Evolutionary conservation across 2,329 filamentous ascomycete species (phyloP).

Genomic region (Lecanicillium sp.): DNA sequence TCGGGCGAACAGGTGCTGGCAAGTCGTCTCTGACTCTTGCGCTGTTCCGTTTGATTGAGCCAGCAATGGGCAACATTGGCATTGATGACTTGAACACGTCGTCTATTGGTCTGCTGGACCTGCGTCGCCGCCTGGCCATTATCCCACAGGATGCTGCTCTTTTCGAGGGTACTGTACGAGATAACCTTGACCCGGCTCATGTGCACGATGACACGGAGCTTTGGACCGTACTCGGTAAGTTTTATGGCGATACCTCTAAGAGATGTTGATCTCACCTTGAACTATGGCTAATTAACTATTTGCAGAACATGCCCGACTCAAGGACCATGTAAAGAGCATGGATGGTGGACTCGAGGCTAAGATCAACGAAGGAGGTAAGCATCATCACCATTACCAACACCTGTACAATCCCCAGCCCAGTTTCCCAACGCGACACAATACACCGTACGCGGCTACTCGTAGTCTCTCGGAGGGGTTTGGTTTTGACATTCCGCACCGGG

Average conservation of each 20-base stretch:
- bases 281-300: constrained; percentile 11
- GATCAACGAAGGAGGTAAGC: constrained; percentile 86
- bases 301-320: constrained; percentile 82
- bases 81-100: constrained; percentile 89
- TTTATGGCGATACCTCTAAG: constrained; percentile 3
- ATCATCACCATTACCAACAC: too few relatives aligned
- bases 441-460: too few relatives aligned
- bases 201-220: constrained; percentile 95
- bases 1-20: constrained; percentile 90
- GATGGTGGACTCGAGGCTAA: constrained; percentile 81
- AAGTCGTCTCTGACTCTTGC: constrained; percentile 92
- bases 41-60: constrained; percentile 92
- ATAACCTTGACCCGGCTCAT: constrained; percentile 91
- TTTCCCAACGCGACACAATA: too few relatives aligned
- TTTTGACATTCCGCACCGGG: too few relatives aligned
- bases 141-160: constrained; percentile 96
- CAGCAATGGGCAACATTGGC: constrained; percentile 70
- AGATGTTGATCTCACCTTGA: neutral
- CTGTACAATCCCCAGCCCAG: too few relatives aligned
- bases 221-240: constrained; percentile 87
- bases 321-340: constrained; percentile 83
- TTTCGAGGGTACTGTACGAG: constrained; percentile 86
- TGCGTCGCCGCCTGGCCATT: constrained; percentile 84
- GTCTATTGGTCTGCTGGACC: constrained; percentile 79
- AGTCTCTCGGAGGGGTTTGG: too few relatives aligned